Evolutionary conservation across 305 asterid genomes (phyloP), one percentile per base, ranked within the genome.

Genomic region (Lippia alba): DNA sequence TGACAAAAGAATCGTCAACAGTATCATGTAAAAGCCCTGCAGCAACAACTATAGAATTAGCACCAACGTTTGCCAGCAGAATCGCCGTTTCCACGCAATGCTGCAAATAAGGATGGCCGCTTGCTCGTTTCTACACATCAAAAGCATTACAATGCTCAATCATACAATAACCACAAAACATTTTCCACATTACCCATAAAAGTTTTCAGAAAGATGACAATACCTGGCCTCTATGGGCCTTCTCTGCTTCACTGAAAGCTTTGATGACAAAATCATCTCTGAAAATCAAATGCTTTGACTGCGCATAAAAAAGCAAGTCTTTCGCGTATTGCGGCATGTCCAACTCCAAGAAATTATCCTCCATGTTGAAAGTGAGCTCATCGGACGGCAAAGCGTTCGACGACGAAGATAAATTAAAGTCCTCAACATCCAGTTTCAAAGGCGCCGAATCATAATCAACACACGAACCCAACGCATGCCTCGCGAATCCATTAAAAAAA

Each of bases 171-270:
- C 40, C 14, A 67, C 50, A 8, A 55, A 2, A 10, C 33, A 8
- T 2, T 34, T 19, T 56, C 19, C 51, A 19, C 34, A 30, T 36
- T 60, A 57, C 36, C 63, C 18, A 54, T 17, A 36, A 49, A 34
- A 33, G 32, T 18, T n/a, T 17, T 24, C 33, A 45, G 46, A 30
- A 71, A 32, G 8, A 56, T 6, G 53, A 12, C 19, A 76, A 12
- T 74, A 81, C 99, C 97, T 94, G 97, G 69, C 96, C 99, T 79
- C 96, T 85, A 44, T 94, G 99, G 71, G 99, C 97, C 77, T 83
- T 84, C 83, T 89, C 98, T 34, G 98, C 94, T 76, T 87, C 96
- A 11, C 77, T 71, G 71, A 93, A 91, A 58, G 96, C 96, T 80
- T 89, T 87, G 19, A 89, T 75, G 44, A 91, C 97, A 53, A 89